phyloP scores from a whole-genome alignment of 2,329 filamentous ascomycete species.

The Botrytis medusae region DNA sequence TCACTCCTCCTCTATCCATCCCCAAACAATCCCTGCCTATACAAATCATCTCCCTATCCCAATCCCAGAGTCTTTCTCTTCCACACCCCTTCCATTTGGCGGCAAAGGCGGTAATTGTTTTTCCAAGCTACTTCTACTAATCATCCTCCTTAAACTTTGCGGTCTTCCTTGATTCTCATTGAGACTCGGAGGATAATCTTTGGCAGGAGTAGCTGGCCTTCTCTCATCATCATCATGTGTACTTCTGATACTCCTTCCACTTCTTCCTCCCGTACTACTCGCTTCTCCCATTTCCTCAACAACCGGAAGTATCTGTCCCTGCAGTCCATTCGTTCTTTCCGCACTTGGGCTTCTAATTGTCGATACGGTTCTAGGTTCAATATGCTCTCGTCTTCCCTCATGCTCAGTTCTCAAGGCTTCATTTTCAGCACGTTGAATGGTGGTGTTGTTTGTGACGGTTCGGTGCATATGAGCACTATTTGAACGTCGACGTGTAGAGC shows the following conservation, averaged over 20 bases:
- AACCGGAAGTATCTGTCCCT: conserved; percentile 70
- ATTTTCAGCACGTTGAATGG: conserved; percentile 34
- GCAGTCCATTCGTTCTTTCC: conserved; percentile 53
- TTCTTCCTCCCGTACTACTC: conserved; percentile 62
- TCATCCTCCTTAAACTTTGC: conserved; percentile 23
- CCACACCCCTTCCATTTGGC: conserved; percentile 6
- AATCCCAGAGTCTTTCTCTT: conserved; percentile 5
- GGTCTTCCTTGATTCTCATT: conserved; percentile 20
- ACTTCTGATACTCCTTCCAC: conserved; percentile 47
- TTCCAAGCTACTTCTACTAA: conserved; percentile 58
- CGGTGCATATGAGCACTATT: conserved; percentile 30
- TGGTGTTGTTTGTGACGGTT: conserved; percentile 30
- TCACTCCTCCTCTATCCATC: not conserved
- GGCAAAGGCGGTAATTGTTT: conserved; percentile 61
- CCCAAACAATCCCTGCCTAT: not conserved
- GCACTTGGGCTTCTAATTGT: conserved; percentile 57
- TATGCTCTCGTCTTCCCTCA: conserved; percentile 40
- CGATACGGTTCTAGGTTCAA: conserved; percentile 48
- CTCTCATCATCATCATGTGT: conserved; percentile 38
- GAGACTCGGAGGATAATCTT: conserved; percentile 24
- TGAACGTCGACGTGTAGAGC: conserved; percentile 31
- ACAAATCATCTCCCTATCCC: not conserved
- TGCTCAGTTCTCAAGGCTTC: conserved; percentile 34
- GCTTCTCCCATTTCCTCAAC: conserved; percentile 88
- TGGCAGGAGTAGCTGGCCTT: conserved; percentile 32